These are phyloP conservation scores for Chaetomiaceae sp. DNA, from an alignment of 2,329 filamentous ascomycete species.

Conservation along the genomic window DNA sequence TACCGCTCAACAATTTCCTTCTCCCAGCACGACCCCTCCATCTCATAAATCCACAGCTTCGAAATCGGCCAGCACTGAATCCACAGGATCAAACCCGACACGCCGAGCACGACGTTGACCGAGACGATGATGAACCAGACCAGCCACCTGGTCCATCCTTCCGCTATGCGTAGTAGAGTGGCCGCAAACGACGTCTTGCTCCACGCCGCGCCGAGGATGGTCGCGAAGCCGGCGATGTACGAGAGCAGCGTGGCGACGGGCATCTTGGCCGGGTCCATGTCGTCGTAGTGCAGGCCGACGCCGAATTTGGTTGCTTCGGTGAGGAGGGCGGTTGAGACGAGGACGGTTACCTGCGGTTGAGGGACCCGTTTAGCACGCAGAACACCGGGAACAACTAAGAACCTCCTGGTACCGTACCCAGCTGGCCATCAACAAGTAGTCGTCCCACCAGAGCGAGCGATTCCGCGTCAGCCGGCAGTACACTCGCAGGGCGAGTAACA, in stretches of 20 bases:
- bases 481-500: background rate
- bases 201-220: constrained; percentile 20
- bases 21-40: constrained; percentile 30
- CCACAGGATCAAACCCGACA: constrained; percentile 27
- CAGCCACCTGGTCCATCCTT: constrained; percentile 17
- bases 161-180: constrained; percentile 28
- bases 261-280: background rate
- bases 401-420: background rate
- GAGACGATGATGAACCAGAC: constrained; percentile 29
- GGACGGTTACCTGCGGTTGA: background rate
- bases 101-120: constrained; percentile 24
- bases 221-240: background rate
- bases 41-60: constrained; percentile 26
- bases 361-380: background rate
- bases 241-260: background rate
- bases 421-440: background rate
- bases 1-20: constrained; percentile 27
- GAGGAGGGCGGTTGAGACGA: background rate
- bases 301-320: background rate
- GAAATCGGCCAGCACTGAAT: constrained; percentile 28
- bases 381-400: background rate
- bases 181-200: constrained; percentile 32
- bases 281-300: background rate
- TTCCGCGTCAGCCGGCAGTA: background rate
- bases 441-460: background rate